Evolutionary conservation across 2,329 filamentous ascomycete species (phyloP).

Genomic region (Paraphoma sp.): DNA sequence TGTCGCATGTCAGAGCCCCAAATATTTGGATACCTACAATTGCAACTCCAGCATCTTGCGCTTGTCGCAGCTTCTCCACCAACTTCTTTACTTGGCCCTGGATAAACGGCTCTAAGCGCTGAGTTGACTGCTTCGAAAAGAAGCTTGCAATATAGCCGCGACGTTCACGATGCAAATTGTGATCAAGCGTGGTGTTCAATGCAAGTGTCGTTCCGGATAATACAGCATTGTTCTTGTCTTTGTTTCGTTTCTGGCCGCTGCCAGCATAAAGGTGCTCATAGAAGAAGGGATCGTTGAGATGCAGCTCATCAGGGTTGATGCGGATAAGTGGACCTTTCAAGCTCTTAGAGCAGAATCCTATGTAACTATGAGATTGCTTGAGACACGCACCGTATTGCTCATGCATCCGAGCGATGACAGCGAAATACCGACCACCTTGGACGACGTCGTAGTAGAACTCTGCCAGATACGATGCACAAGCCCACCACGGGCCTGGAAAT

Average conservation of each 20-base stretch:
- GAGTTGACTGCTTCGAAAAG: slow-evolving; percentile 33
- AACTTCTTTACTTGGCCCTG: slow-evolving; percentile 10
- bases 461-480: slow-evolving; percentile 5
- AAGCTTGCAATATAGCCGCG: slow-evolving; percentile 28
- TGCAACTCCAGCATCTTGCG: not conserved
- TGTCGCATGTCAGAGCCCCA: slow-evolving; percentile 10
- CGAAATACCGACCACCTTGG: slow-evolving; percentile 35
- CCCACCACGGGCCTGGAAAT: slow-evolving; percentile 18
- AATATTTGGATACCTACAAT: slow-evolving; percentile 6
- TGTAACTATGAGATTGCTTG: not conserved
- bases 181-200: slow-evolving; percentile 3
- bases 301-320: slow-evolving; percentile 22
- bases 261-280: slow-evolving; percentile 11
- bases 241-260: slow-evolving; percentile 5
- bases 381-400: slow-evolving; percentile 14
- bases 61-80: not conserved
- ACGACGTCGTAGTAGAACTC: slow-evolving; percentile 20
- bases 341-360: no score
- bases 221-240: not conserved
- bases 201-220: not conserved
- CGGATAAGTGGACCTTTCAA: slow-evolving; percentile 18
- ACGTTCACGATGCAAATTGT: slow-evolving; percentile 32
- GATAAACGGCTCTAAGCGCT: slow-evolving; percentile 25
- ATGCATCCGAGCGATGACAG: slow-evolving; percentile 44
- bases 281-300: slow-evolving; percentile 24